These are phyloP conservation scores for Nyssa sinensis DNA, from an alignment of 148 eudicot species.

Conservation along the genomic window DNA sequence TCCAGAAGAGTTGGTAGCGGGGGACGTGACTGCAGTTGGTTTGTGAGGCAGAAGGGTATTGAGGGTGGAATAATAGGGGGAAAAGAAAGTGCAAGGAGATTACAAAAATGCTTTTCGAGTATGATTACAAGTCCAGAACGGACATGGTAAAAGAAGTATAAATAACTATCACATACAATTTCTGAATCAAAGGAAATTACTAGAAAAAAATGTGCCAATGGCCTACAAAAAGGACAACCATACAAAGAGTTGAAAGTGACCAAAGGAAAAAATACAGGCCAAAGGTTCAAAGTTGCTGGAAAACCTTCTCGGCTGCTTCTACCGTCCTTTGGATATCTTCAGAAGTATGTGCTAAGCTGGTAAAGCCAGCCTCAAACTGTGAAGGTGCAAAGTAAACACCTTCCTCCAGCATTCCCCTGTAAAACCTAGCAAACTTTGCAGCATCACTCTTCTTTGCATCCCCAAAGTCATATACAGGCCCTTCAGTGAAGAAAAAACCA, in stretches of 20 bases:
- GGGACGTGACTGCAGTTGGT: too few species aligned
- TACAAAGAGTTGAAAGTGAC: too few species aligned
- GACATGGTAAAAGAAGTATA: constrained; percentile 1
- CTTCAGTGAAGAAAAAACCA: constrained; percentile 90
- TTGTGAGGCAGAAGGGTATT: too few species aligned
- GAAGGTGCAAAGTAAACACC: constrained; percentile 96
- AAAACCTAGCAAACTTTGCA: constrained; percentile 68
- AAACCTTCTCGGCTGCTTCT: constrained; percentile 87
- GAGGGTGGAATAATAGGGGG: too few species aligned
- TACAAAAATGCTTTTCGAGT: background rate
- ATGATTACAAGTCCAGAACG: constrained; percentile 2
- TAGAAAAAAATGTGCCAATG: too few species aligned
- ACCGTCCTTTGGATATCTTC: constrained; percentile 77
- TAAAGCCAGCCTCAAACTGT: constrained; percentile 97
- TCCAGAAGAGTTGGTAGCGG: too few species aligned
- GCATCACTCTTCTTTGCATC: constrained; percentile 89
- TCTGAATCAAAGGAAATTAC: background rate
- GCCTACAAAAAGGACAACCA: constrained; percentile 11
- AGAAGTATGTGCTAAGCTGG: constrained; percentile 72
- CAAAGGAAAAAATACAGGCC: too few species aligned
- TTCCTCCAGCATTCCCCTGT: constrained; percentile 80
- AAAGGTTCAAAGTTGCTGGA: constrained; percentile 51
- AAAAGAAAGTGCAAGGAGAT: background rate
- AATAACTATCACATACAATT: too few species aligned
- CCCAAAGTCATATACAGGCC: constrained; percentile 77